Evolutionary conservation across 805 yeast species (phyloP), one percentile per base, ranked within the genome.

Genomic region (Wickerhamiella occidentalis): DNA sequence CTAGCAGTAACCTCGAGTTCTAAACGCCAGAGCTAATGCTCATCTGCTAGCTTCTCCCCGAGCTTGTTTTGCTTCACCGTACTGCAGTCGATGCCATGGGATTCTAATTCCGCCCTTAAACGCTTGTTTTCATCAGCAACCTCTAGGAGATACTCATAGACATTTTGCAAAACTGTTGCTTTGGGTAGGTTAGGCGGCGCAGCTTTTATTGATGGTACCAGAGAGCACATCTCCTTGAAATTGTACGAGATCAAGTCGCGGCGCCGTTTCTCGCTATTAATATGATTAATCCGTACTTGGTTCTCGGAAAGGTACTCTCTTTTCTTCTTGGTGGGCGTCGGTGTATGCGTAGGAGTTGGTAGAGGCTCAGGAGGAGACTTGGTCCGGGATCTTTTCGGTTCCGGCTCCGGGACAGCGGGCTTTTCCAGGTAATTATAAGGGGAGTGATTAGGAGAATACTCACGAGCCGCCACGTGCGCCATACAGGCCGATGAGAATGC

Each of bases 251-350:
- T 70, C 29, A 54, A 52, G 49, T 66, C 68, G 3, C 73, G 60
- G 1, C 73, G 62, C 25, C 64, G 60, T 56, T 69, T 65, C 48
- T 69, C 73, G 40, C 66, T 63, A 18, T 60, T 56, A 25, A 68
- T 60, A 51, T 69, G 73, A 50, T 67, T 68, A 41, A 55, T 47
- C 18, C 74, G 59, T 37, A 64, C 62, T 53, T 67, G 66, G 36
- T 64, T 68, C 26, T 64, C 68, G 9, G 64, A 50, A 3, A 64
- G 56, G 26, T 49, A 49, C 29, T 62, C 65, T 28, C 62, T 52
- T 12, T 30, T 29, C n/a, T 40, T 23, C 22, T 40, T 40, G 6
- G 26, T 23, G 5, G 41, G 19, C 8, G 17, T n/a, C 4, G 41
- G 26, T n/a, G 41, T 37, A 2, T 37, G 41, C 6, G 13, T 4